A percentile compares a stretch with the other conserved stretches of the same genome.
Evolutionary conservation across 139 green algal species (phyloP).

Genomic region (Choricystis sp.): DNA sequence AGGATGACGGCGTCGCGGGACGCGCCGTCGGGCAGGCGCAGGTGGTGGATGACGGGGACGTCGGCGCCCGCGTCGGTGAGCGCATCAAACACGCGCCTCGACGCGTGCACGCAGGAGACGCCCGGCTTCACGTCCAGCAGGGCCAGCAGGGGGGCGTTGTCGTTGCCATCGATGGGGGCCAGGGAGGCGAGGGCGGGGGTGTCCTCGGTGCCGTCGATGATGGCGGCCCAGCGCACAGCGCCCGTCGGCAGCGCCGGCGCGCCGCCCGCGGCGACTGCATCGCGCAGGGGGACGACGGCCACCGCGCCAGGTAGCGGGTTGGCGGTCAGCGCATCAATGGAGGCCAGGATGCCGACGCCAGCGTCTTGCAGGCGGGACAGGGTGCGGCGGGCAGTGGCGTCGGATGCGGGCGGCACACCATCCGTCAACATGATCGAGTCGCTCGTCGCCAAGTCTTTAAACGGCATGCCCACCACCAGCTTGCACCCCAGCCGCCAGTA

Average conservation of each 20-base stretch:
- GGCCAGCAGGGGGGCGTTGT: conserved; percentile 34
- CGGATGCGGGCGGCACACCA: conserved; percentile 25
- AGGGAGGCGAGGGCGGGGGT: conserved; percentile 45
- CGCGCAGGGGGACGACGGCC: conserved; percentile 52
- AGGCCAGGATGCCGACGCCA: conserved; percentile 65
- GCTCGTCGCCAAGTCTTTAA: conserved; percentile 91
- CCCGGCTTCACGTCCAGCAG: conserved; percentile 48
- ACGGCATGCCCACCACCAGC: conserved; percentile 94
- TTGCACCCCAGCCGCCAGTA: conserved; percentile 86
- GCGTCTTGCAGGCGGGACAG: conserved; percentile 77
- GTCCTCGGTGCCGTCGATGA: conserved; percentile 69
- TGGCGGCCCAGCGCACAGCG: conserved; percentile 50
- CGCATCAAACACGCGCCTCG: conserved; percentile 72
- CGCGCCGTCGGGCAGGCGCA: conserved; percentile 29
- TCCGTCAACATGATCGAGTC: conserved; percentile 80
- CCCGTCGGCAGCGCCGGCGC: conserved; percentile 41
- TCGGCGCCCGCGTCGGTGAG: conserved; percentile 38
- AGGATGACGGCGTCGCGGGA: conserved; percentile 64
- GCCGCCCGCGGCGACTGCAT: conserved; percentile 19
- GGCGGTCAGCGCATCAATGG: conserved; percentile 36
- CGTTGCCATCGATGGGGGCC: too few species aligned
- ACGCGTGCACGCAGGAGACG: conserved; percentile 62
- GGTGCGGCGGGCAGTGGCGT: conserved; percentile 40
- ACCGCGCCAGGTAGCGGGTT: conserved; percentile 67
- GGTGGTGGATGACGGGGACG: conserved; percentile 82